Evolutionary conservation across 2,329 filamentous ascomycete species (phyloP).

Genomic region (Aspergillus proliferans): DNA sequence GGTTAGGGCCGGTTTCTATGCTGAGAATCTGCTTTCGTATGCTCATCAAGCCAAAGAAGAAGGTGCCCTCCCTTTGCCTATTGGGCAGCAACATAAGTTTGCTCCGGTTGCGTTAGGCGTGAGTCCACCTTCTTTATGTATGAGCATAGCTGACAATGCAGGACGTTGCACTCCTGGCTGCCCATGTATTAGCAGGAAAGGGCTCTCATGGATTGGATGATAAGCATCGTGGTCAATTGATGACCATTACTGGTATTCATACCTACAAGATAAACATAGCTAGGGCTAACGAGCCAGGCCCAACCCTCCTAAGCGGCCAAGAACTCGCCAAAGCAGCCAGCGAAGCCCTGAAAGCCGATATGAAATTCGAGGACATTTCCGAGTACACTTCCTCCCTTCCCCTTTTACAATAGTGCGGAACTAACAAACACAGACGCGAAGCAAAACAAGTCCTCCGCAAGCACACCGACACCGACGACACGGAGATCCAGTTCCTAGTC

Average conservation of each 20-base stretch:
- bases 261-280: background rate
- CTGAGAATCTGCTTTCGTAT: constrained; percentile 48
- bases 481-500: constrained; percentile 35
- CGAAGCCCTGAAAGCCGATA: constrained; percentile 37
- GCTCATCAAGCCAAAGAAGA: constrained; percentile 42
- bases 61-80: constrained; percentile 42
- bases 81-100: constrained; percentile 45
- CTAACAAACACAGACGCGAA: constrained; percentile 11
- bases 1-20: constrained; percentile 45
- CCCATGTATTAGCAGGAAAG: constrained; percentile 44
- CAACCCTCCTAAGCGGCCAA: constrained; percentile 42
- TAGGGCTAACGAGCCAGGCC: constrained; percentile 33
- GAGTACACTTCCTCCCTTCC: constrained; percentile 25
- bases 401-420: background rate
- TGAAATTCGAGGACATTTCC: constrained; percentile 44
- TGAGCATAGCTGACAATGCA: constrained; percentile 9
- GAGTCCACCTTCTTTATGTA: constrained; percentile 8
- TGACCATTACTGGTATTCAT: constrained; percentile 42
- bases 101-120: constrained; percentile 46
- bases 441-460: constrained; percentile 32
- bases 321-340: constrained; percentile 45
- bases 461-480: constrained; percentile 31
- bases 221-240: constrained; percentile 47
- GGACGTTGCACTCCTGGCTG: constrained; percentile 46
- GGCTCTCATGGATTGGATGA: constrained; percentile 47